These are phyloP conservation scores for Boletus reticulatus DNA, from an alignment of 768 basidiomycete species.

Conservation along the genomic window DNA sequence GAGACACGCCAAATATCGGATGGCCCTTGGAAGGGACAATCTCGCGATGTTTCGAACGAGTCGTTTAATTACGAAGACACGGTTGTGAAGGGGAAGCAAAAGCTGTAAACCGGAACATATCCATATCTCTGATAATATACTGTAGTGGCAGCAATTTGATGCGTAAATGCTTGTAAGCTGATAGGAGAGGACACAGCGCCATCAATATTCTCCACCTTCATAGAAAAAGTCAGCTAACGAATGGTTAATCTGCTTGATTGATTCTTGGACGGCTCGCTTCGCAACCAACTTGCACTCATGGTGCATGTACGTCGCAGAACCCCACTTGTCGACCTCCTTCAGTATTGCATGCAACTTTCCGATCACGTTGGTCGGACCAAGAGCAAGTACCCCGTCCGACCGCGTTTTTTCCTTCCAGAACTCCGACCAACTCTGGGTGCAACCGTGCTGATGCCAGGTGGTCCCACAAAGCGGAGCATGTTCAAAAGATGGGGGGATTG, in stretches of 20 bases:
- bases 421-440: conserved; percentile 70
- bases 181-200: background rate
- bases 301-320: conserved; percentile 76
- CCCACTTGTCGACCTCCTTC: conserved; percentile 70
- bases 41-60: conserved; percentile 6
- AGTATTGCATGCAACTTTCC: conserved; percentile 61
- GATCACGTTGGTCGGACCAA: conserved; percentile 64
- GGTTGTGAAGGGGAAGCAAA: conserved; percentile 26
- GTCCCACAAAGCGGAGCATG: conserved; percentile 62
- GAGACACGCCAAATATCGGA: conserved; percentile 18
- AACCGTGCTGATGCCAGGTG: conserved; percentile 72
- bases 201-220: conserved; percentile 34
- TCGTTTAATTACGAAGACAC: conserved; percentile 27
- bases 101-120: conserved; percentile 9
- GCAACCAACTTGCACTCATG: conserved; percentile 66
- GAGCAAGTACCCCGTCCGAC: conserved; percentile 55
- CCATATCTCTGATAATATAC: background rate
- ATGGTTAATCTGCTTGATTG: conserved; percentile 56
- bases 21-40: conserved; percentile 30
- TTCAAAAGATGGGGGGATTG: conserved; percentile 56
- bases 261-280: conserved; percentile 52
- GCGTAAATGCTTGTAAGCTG: background rate
- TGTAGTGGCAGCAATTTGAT: background rate
- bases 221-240: conserved; percentile 62
- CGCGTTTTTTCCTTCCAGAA: conserved; percentile 79